phyloP scores from a whole-genome alignment of 495 filamentous ascomycete genomes.

The Coniosporium apollinis region DNA sequence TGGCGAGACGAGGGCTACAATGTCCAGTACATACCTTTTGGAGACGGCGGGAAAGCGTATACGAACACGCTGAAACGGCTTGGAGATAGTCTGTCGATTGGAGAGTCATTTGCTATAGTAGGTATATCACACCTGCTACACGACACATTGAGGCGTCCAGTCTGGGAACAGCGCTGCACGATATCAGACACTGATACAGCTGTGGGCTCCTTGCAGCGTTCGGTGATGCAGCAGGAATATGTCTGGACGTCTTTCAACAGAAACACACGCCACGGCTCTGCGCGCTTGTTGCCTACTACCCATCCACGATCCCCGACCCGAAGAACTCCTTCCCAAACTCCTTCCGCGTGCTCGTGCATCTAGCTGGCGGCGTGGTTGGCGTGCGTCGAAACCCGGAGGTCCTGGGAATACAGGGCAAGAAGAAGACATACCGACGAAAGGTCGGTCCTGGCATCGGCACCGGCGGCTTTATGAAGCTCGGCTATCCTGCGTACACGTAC shows the following conservation, averaged over 20 bases:
- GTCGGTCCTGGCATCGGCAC: conserved; percentile 38
- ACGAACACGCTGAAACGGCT: conserved; percentile 26
- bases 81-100: conserved; percentile 17
- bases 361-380: conserved; percentile 20
- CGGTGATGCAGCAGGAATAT: conserved; percentile 22
- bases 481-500: conserved; percentile 28
- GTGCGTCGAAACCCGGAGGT: conserved; percentile 28
- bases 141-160: background rate
- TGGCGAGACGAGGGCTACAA: conserved; percentile 55
- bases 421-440: conserved; percentile 27
- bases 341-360: conserved; percentile 30
- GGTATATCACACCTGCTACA: conserved; percentile 9
- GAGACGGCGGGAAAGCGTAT: conserved; percentile 37
- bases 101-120: conserved; percentile 25
- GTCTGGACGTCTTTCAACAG: conserved; percentile 18
- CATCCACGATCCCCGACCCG: conserved; percentile 13
- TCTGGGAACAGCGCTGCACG: background rate
- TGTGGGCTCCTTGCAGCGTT: conserved; percentile 15
- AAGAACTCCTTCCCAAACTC: conserved; percentile 19
- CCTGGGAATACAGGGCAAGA: conserved; percentile 49
- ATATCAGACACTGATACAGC: conserved; percentile 1
- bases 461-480: conserved; percentile 29
- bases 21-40: conserved; percentile 42
- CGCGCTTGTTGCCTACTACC: conserved; percentile 26
- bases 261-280: conserved; percentile 28